These are phyloP conservation scores for Emericellopsis atlantica DNA, from an alignment of 2,329 filamentous ascomycete genomes.

Conservation along the genomic window DNA sequence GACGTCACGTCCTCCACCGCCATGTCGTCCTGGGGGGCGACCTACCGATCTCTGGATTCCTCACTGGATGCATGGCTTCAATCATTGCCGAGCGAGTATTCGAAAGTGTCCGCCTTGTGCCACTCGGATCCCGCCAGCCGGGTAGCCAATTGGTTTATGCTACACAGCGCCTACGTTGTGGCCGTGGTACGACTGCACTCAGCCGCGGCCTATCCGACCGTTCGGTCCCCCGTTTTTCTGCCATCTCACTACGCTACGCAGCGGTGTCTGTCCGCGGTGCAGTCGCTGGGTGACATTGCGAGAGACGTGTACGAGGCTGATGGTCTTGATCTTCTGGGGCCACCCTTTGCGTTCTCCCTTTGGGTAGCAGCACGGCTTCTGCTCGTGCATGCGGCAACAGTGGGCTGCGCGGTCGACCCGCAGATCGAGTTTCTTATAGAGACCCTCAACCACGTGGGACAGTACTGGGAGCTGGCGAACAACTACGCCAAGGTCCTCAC, in stretches of 20 bases:
- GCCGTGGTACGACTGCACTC: constrained; percentile 30
- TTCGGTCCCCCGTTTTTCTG: constrained; percentile 25
- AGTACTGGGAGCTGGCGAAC: constrained; percentile 29
- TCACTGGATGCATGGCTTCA: constrained; percentile 27
- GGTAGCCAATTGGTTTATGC: constrained; percentile 33
- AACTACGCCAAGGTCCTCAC: constrained; percentile 27
- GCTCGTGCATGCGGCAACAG: constrained; percentile 25
- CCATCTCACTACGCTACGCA: constrained; percentile 32
- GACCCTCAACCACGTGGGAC: constrained; percentile 24
- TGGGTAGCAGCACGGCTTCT: constrained; percentile 28
- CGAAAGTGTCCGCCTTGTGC: constrained; percentile 29
- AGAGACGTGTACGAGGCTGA: constrained; percentile 29
- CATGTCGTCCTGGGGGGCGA: constrained; percentile 26
- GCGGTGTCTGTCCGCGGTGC: constrained; percentile 27
- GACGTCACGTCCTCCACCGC: constrained; percentile 23
- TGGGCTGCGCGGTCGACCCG: constrained; percentile 20
- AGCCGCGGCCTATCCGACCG: constrained; percentile 26
- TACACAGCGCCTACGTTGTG: constrained; percentile 30
- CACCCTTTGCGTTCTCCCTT: constrained; percentile 29
- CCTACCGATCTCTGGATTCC: constrained; percentile 23
- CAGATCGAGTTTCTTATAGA: constrained; percentile 30
- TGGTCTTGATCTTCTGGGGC: constrained; percentile 26
- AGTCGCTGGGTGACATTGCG: constrained; percentile 28
- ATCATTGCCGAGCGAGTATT: constrained; percentile 28
- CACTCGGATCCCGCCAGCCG: constrained; percentile 30